Percentiles rank a stretch among this genome's conserved stretches.
phyloP scores from a whole-genome alignment of 352 stramenopile species.

The Discostella stelligera region DNA sequence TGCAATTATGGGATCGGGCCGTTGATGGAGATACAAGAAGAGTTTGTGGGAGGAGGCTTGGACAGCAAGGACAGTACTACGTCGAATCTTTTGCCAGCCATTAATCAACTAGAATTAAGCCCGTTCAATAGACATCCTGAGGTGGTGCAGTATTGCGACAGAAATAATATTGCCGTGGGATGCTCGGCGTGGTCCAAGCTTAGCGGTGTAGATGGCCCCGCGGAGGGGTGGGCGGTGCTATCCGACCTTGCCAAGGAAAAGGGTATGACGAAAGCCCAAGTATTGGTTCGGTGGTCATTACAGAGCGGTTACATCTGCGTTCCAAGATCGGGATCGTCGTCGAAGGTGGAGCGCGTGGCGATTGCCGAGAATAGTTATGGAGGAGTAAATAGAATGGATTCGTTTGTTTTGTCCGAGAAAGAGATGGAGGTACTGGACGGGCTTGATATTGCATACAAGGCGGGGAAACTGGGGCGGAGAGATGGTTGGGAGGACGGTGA shows the following conservation, averaged over 20 bases:
- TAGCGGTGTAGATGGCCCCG: slow-evolving; percentile 49
- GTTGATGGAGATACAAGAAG: slow-evolving; percentile 52
- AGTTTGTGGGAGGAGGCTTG: background rate
- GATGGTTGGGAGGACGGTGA: slow-evolving; percentile 73
- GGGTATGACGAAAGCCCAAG: slow-evolving; percentile 73
- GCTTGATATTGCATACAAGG: slow-evolving; percentile 57
- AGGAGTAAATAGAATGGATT: slow-evolving; percentile 42
- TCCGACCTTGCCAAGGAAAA: slow-evolving; percentile 53
- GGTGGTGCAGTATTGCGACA: slow-evolving; percentile 54
- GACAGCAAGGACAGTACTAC: background rate
- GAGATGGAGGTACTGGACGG: slow-evolving; percentile 68
- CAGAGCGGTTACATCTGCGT: slow-evolving; percentile 74
- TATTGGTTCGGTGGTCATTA: slow-evolving; percentile 69
- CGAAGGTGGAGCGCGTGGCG: slow-evolving; percentile 62
- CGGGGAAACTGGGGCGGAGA: slow-evolving; percentile 59
- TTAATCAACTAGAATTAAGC: slow-evolving; percentile 77
- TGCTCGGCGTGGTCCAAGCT: slow-evolving; percentile 71
- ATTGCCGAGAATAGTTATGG: slow-evolving; percentile 75
- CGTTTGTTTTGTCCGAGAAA: slow-evolving; percentile 43
- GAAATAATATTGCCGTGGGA: slow-evolving; percentile 48
- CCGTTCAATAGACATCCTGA: slow-evolving; percentile 70
- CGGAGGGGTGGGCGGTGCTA: slow-evolving; percentile 56
- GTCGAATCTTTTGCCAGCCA: slow-evolving; percentile 40
- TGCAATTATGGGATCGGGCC: slow-evolving; percentile 71
- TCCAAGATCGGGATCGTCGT: slow-evolving; percentile 55